Evolutionary conservation across 257 asterid genomes (phyloP).

Genomic region (Salvia hispanica): DNA sequence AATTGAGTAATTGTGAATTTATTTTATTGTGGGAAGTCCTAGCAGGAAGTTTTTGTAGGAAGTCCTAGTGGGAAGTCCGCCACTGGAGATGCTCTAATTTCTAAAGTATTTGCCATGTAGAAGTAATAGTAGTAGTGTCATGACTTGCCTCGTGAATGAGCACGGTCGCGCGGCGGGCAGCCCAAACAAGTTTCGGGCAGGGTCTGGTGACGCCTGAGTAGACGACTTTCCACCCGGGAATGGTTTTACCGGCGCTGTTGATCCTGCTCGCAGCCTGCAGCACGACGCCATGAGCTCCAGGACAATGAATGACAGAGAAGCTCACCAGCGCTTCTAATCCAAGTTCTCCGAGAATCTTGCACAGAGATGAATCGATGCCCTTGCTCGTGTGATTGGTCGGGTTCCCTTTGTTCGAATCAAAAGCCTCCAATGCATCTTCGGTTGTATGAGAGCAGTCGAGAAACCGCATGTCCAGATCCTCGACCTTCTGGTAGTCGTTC

Average conservation of each 20-base stretch:
- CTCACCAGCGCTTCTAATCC: slow-evolving; percentile 71
- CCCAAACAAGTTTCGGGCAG: slow-evolving; percentile 77
- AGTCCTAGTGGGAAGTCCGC: too few relatives aligned
- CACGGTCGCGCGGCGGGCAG: slow-evolving; percentile 78
- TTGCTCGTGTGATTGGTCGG: too few relatives aligned
- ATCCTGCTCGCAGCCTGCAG: slow-evolving; percentile 64
- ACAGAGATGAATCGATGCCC: slow-evolving; percentile 38
- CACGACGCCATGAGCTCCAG: slow-evolving; percentile 74
- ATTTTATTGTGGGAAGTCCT: too few relatives aligned
- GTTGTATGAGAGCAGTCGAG: slow-evolving; percentile 80
- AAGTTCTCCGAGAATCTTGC: slow-evolving; percentile 55
- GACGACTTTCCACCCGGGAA: slow-evolving; percentile 92
- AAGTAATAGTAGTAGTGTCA: background rate
- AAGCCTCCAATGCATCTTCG: slow-evolving; percentile 53
- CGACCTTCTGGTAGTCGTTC: slow-evolving; percentile 91
- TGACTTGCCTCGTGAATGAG: slow-evolving; percentile 78
- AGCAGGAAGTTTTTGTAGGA: too few relatives aligned
- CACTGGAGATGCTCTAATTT: too few relatives aligned
- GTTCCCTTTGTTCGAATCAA: slow-evolving; percentile 40
- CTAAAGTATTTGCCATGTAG: too few relatives aligned
- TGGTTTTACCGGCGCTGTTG: slow-evolving; percentile 53
- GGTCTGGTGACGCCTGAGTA: slow-evolving; percentile 99
- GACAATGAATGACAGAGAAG: slow-evolving; percentile 88
- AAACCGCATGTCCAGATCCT: slow-evolving; percentile 89
- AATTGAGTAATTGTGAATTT: too few relatives aligned